A percentile compares a stretch with the other conserved stretches of the same genome.
These are phyloP conservation scores for Clavaria fumosa DNA, from an alignment of 768 basidiomycete genomes.

Conservation along the genomic window DNA sequence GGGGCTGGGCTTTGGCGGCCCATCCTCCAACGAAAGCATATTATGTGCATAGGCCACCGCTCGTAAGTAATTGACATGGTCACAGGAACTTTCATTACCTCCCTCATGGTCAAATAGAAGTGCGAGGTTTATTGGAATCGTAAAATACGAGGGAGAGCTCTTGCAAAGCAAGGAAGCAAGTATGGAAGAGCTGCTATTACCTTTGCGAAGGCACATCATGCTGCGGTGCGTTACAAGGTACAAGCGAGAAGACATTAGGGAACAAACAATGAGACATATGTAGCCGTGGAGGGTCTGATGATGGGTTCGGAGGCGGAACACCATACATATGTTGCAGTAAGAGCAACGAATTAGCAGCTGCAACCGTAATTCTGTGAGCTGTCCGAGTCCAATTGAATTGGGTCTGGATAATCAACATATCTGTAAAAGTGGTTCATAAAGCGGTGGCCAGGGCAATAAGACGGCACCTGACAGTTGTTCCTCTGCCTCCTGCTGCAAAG, in stretches of 20 bases:
- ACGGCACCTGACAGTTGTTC: slow-evolving; percentile 63
- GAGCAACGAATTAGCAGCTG: slow-evolving; percentile 44
- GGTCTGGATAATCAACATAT: slow-evolving; percentile 97
- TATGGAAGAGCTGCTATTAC: too few relatives aligned
- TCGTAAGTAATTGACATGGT: too few relatives aligned
- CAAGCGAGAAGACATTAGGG: background rate
- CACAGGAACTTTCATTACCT: too few relatives aligned
- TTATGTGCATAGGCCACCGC: too few relatives aligned
- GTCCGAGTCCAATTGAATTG: slow-evolving; percentile 92
- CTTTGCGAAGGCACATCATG: too few relatives aligned
- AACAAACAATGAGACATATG: background rate
- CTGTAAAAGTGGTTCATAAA: slow-evolving; percentile 26
- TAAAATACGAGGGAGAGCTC: too few relatives aligned
- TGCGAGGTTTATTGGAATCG: too few relatives aligned
- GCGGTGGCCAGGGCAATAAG: slow-evolving; percentile 6
- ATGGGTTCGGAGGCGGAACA: background rate
- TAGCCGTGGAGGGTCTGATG: slow-evolving; percentile 1
- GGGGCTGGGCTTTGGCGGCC: too few relatives aligned
- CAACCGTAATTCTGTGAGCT: slow-evolving; percentile 84
- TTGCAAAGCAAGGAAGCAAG: too few relatives aligned
- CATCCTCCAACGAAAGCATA: too few relatives aligned
- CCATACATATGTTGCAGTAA: background rate
- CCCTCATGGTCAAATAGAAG: too few relatives aligned
- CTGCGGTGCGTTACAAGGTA: too few relatives aligned
- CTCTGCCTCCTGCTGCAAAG: slow-evolving; percentile 92